Evolutionary conservation across 305 asterid genomes (phyloP).

Genomic region (Fraxinus greggii): DNA sequence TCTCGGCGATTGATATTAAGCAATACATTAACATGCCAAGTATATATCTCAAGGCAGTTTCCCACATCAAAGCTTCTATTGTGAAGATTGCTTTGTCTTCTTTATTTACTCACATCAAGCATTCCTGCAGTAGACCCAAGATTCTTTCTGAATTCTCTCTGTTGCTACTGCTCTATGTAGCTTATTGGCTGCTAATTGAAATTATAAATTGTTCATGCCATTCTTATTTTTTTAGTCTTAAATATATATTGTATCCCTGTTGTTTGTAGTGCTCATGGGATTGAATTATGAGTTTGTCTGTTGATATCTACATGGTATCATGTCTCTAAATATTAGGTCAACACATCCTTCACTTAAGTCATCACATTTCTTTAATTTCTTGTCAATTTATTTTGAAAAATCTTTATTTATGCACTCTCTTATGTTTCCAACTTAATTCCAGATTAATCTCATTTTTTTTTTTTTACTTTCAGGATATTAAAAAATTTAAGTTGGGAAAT

Average conservation of each 20-base stretch:
- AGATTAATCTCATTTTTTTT: conserved; percentile 12
- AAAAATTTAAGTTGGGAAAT: conserved; percentile 75
- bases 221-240: background rate
- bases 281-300: background rate
- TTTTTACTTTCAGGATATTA: conserved; percentile 48
- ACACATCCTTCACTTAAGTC: background rate
- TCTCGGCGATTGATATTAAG: background rate
- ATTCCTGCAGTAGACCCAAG: background rate
- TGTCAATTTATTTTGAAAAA: background rate
- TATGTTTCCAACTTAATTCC: background rate
- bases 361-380: background rate
- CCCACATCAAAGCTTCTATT: background rate
- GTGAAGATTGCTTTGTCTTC: conserved; percentile 1
- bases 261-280: background rate
- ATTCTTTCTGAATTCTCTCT: background rate
- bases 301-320: background rate
- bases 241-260: background rate
- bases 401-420: background rate
- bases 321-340: background rate
- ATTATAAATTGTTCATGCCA: background rate
- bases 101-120: background rate
- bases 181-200: background rate
- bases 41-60: background rate
- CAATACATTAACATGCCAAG: background rate
- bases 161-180: background rate